These are phyloP conservation scores for Nemania sp. DNA, from an alignment of 2,329 filamentous ascomycete species.

Conservation along the genomic window DNA sequence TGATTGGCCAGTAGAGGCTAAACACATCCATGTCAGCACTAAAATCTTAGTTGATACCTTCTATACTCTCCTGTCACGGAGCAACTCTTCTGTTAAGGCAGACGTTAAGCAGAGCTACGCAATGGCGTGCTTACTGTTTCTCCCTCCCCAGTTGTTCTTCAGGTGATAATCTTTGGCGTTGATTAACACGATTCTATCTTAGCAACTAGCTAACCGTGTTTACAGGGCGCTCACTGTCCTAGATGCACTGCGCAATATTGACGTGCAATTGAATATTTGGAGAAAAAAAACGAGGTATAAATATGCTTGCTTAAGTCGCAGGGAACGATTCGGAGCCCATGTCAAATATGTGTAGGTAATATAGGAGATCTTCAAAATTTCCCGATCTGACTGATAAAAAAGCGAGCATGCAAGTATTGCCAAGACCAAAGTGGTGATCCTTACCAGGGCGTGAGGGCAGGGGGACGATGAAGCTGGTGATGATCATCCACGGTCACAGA, in stretches of 20 bases:
- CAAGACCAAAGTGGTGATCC: not conserved
- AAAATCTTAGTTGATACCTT: not conserved
- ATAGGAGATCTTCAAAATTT: not conserved
- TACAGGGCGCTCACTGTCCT: constrained; percentile 1
- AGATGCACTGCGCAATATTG: not conserved
- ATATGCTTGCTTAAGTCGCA: too few relatives aligned
- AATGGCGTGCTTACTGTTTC: constrained; percentile 21
- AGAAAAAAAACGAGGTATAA: too few relatives aligned
- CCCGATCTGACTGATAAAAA: constrained; percentile 8
- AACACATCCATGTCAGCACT: not conserved
- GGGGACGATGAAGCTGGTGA: constrained; percentile 18
- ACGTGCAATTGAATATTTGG: not conserved
- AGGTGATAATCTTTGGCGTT: constrained; percentile 3
- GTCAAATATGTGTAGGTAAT: not conserved
- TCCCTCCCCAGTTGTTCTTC: not conserved
- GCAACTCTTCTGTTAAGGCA: constrained; percentile 6
- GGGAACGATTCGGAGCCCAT: too few relatives aligned
- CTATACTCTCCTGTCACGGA: too few relatives aligned
- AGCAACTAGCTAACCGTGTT: constrained; percentile 2
- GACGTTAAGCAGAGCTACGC: constrained; percentile 1
- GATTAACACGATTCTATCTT: not conserved
- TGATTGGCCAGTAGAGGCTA: not conserved
- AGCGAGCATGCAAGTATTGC: constrained; percentile 7
- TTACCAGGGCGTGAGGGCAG: constrained; percentile 6
- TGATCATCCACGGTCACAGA: constrained; percentile 5